Evolutionary conservation across 2,329 filamentous ascomycete species (phyloP).

Genomic region (Cladosporium halotolerans): DNA sequence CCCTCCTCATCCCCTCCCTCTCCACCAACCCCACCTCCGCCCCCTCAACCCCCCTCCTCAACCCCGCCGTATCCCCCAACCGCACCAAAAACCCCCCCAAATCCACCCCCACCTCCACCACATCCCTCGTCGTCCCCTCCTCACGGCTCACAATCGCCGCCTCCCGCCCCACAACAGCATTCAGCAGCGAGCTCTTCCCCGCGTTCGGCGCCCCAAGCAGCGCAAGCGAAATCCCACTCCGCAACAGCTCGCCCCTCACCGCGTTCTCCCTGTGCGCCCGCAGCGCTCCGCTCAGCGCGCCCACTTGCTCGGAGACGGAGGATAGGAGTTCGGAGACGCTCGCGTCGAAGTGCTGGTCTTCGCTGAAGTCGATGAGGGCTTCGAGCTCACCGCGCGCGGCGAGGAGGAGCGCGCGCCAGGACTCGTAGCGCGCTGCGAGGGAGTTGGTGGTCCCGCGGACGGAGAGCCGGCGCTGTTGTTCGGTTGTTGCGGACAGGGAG

Average conservation of each 20-base stretch:
- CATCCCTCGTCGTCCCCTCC: constrained; percentile 87
- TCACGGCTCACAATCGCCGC: constrained; percentile 92
- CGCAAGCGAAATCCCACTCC: constrained; percentile 78
- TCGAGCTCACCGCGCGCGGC: constrained; percentile 85
- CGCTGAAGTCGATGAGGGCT: constrained; percentile 92
- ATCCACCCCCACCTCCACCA: constrained; percentile 87
- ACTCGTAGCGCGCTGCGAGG: constrained; percentile 70
- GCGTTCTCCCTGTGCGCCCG: constrained; percentile 67
- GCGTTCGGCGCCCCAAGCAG: constrained; percentile 88
- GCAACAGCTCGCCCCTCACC: constrained; percentile 73
- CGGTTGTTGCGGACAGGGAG: constrained; percentile 63
- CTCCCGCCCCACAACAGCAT: constrained; percentile 80
- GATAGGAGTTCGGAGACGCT: constrained; percentile 64
- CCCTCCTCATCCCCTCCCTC: constrained; percentile 81
- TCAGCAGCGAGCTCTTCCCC: constrained; percentile 91
- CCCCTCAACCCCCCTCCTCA: constrained; percentile 43
- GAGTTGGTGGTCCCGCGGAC: constrained; percentile 64
- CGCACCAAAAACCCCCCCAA: constrained; percentile 84
- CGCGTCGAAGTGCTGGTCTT: constrained; percentile 96
- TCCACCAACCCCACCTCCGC: constrained; percentile 65
- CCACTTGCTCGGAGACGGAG: constrained; percentile 63
- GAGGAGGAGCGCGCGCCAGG: constrained; percentile 71
- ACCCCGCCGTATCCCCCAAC: constrained; percentile 91
- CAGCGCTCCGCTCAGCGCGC: constrained; percentile 56
- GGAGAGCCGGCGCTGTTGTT: constrained; percentile 84